Evolutionary conservation across 768 basidiomycete species (phyloP).

Genomic region (Phanerodontia chrysosporium): DNA sequence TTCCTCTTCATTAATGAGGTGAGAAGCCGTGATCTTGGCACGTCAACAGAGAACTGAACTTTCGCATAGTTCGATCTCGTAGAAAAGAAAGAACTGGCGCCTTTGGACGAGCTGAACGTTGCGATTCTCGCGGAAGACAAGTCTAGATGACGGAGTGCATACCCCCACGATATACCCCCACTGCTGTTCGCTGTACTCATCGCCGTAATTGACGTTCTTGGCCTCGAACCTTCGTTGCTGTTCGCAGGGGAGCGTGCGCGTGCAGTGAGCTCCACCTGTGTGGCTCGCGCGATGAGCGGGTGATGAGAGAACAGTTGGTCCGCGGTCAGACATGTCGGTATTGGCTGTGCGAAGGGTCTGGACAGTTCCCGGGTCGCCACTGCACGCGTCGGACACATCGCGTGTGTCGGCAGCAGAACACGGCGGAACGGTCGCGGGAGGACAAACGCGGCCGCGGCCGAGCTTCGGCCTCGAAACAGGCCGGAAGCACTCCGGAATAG

Average conservation of each 20-base stretch:
- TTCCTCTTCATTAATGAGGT: constrained; percentile 97
- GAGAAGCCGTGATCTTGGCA: constrained; percentile 16
- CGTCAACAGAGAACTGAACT: not conserved
- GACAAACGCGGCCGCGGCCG: not conserved
- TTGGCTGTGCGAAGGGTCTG: not conserved
- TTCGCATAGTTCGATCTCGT: constrained; percentile 75
- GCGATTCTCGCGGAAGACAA: constrained; percentile 70
- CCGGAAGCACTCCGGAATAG: not conserved
- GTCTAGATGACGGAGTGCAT: constrained; percentile 18
- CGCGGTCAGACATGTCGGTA: too few relatives aligned
- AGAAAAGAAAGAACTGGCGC: constrained; percentile 95
- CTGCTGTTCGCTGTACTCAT: not conserved
- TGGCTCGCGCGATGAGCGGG: too few relatives aligned
- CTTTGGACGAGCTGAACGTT: constrained; percentile 92
- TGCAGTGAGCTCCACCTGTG: too few relatives aligned
- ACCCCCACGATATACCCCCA: not conserved
- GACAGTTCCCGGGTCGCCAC: too few relatives aligned
- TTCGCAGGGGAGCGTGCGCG: not conserved
- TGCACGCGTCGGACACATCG: too few relatives aligned
- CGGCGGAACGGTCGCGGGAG: not conserved
- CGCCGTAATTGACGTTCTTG: not conserved
- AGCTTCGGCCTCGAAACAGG: not conserved
- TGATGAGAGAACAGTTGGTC: too few relatives aligned
- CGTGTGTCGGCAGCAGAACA: not conserved
- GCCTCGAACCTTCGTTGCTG: not conserved